Evolutionary conservation across 257 asterid genomes (phyloP), one percentile per base, ranked within the genome.

Genomic region (Mentha longifolia): DNA sequence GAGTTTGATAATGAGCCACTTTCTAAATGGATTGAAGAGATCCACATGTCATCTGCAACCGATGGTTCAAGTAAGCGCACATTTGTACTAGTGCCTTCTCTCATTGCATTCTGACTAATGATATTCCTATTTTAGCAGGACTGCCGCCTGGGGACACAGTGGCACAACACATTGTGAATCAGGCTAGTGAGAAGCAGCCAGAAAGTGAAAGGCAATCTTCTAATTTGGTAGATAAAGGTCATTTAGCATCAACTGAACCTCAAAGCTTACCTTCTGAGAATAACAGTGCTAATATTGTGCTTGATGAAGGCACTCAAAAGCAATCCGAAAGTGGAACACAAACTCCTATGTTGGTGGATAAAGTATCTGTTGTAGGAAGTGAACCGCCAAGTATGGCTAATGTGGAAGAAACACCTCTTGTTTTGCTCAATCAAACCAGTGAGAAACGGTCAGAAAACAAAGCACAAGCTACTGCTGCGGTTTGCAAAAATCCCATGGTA

Each of bases 1-100:
- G 79, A 73, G 31, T 77, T 83, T 33, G 91, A 89, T 39, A 82
- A 87, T 58, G 87, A 89, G 65, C 90, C 88, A 55, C 92, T 89
- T 67, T 79, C 96, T 15, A 82, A 65, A 76, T 87, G 92, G 95
- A 70, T 88, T 37, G 85, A 68, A 68, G 90, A 72, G 78, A 81
- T 74, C 70, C 85, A 85, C 35, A 12, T 83, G 67, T 77, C 87
- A 61, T 61, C 83, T 3, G 12, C 65, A 71, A 64, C 39, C 65
- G 85, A 80, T 76, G 70, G 77, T 68, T 84, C 84, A 45, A 78
- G 95, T 84, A 84, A 70, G 85, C 76, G 68, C 55, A 28, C 67
- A 33, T 33, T 14, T 58, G 3, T 55, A 37, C 31, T 47, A 51
- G 22, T 47, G 22, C 20, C 33, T 61, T 65, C 68, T 67, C 25